Evolutionary conservation across 352 stramenopile species (phyloP).

Genomic region (Phytophthora podocarpi): DNA sequence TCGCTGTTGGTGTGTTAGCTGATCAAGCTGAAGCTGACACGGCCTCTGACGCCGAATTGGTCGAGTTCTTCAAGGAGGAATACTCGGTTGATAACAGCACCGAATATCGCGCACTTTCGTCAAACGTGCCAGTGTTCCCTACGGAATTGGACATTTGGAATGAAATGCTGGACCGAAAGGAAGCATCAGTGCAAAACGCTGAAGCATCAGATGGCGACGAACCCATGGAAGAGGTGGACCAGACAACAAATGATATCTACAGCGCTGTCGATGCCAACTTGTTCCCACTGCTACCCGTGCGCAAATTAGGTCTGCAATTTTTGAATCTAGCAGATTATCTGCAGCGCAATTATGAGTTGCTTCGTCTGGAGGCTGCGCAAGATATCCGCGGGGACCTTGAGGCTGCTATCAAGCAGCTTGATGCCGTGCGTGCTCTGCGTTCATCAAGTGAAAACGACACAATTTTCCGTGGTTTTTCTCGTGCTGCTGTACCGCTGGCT

Average conservation of each 20-base stretch:
- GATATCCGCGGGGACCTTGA: conserved; percentile 89
- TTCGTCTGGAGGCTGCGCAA: conserved; percentile 89
- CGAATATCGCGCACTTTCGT: conserved; percentile 17
- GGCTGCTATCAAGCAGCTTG: conserved; percentile 77
- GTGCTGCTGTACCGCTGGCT: conserved; percentile 42
- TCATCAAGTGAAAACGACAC: conserved; percentile 52
- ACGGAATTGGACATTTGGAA: conserved; percentile 92
- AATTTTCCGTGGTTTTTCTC: conserved; percentile 64
- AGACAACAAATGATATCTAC: conserved; percentile 31
- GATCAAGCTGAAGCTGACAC: conserved; percentile 37
- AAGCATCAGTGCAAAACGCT: neutral
- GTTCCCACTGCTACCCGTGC: conserved; percentile 80
- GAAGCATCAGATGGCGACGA: conserved; percentile 14
- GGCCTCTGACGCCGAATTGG: conserved; percentile 44
- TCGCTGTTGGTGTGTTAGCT: conserved; percentile 55
- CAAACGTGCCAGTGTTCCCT: conserved; percentile 56
- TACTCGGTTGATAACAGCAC: conserved; percentile 41
- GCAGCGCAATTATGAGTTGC: conserved; percentile 91
- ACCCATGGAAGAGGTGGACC: conserved; percentile 1
- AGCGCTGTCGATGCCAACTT: conserved; percentile 43
- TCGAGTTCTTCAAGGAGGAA: conserved; percentile 62
- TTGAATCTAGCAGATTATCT: conserved; percentile 95
- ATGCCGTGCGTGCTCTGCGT: conserved; percentile 50
- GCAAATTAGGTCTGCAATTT: conserved; percentile 96
- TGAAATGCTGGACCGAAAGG: conserved; percentile 44